These are phyloP conservation scores for Pholiota adiposa DNA, from an alignment of 1,284 basidiomycete species.

Conservation along the genomic window DNA sequence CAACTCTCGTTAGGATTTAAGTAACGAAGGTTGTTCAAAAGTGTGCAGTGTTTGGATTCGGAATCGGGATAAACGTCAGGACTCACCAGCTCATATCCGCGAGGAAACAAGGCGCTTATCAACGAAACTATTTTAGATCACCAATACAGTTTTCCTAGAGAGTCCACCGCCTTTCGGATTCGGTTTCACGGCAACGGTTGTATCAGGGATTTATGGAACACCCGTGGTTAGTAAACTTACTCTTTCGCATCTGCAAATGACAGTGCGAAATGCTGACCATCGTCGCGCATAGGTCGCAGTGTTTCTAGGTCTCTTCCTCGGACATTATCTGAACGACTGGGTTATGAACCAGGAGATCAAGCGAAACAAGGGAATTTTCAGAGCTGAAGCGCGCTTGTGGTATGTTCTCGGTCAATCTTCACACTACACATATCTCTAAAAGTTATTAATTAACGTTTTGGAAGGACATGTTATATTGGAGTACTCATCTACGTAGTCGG, in stretches of 20 bases:
- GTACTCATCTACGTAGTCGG: constrained; percentile 66
- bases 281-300: constrained; percentile 68
- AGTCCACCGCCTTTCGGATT: constrained; percentile 61
- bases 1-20: not conserved
- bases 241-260: too few relatives aligned
- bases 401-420: constrained; percentile 30
- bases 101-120: too few relatives aligned
- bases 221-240: constrained; percentile 59
- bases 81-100: not conserved
- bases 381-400: constrained; percentile 73
- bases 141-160: constrained; percentile 73
- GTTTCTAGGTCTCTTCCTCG: constrained; percentile 69
- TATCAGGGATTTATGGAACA: constrained; percentile 65
- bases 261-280: too few relatives aligned
- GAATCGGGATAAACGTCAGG: constrained; percentile 71
- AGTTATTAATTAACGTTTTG: too few relatives aligned
- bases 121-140: constrained; percentile 46
- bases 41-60: constrained; percentile 64
- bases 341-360: constrained; percentile 60
- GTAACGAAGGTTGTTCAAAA: constrained; percentile 30
- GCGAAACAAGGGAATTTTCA: constrained; percentile 69
- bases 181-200: constrained; percentile 53
- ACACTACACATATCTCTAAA: too few relatives aligned
- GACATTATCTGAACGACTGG: constrained; percentile 70
- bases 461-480: constrained; percentile 67